Base-by-base conservation (phyloP, 148 eudicot species). In the Cornus controversa region DNA sequence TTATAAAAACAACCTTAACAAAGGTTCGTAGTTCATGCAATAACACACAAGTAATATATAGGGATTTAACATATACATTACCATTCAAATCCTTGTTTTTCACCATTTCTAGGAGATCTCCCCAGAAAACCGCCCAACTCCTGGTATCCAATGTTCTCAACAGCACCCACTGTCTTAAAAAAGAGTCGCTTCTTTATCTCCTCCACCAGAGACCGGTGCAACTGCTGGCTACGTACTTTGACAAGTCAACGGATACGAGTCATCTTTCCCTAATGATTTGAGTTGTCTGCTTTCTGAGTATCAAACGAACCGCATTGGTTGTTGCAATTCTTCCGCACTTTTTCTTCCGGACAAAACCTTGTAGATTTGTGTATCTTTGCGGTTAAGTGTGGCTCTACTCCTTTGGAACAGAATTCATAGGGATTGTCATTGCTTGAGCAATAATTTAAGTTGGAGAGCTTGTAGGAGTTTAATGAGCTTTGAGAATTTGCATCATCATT, bases 151-250 rank as follows among this genome's bases (percentile, higher is more conserved):
- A 94, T 87, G 74, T 89, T 79, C 70, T 90, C 98, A 34, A 87
- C 84, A 26, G 90, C 82, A 18, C 97, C 95, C 4, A 91, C 92
- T 1, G 96, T 93, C 83, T 89, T 90, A 73, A 89, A 89, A 50
- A 84, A 8, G 18, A 85, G 89, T 6, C 86, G 80, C 75, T 88
- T 88, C 67, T 78, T 80, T 50, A 92, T 67, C 83, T 89, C 86
- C 80, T 93, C 89, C 83, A 81, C 89, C 67, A 90, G 80, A 13
- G 86, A 82, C 62, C 84, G 81, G 34, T 89, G 93, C 83, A 93
- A 50, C 84, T 91, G 80, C 75, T 91, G 96, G 83, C 96, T 93
- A 11, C 93, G 90, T 1, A 91, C 77, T 72, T 93, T 94, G 86
- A 90, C 77, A 50, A 89, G 77, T 1, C 94, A 87, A 9, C 85